These are phyloP conservation scores for Fusarium drepaniforme DNA, from an alignment of 2,329 filamentous ascomycete species.

Conservation along the genomic window DNA sequence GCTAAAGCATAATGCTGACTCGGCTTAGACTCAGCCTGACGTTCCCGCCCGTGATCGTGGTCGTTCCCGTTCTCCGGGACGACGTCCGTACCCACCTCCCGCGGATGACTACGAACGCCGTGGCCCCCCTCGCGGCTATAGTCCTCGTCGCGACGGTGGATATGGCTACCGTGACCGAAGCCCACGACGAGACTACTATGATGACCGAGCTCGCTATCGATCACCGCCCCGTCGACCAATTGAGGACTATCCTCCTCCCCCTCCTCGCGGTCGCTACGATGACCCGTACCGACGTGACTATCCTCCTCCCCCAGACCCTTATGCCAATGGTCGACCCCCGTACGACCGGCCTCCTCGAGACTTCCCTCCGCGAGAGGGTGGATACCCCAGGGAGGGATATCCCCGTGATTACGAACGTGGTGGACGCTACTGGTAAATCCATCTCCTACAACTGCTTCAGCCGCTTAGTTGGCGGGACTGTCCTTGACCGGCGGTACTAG, in stretches of 20 bases:
- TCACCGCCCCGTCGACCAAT: conserved; percentile 83
- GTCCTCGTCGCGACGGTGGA: conserved; percentile 75
- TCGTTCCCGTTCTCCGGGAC: conserved; percentile 81
- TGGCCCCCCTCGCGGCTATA: conserved; percentile 83
- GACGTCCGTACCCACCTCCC: conserved; percentile 75
- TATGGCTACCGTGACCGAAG: conserved; percentile 91
- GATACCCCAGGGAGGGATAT: conserved; percentile 57
- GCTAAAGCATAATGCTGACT: conserved; percentile 35
- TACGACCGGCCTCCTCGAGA: conserved; percentile 69
- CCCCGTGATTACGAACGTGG: conserved; percentile 64
- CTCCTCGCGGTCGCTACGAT: conserved; percentile 77
- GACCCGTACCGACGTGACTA: conserved; percentile 82
- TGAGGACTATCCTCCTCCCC: conserved; percentile 81
- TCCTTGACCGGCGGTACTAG: conserved; percentile 53
- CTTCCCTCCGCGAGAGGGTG: conserved; percentile 58
- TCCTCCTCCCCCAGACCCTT: conserved; percentile 73
- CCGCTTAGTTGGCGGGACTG: conserved; percentile 46
- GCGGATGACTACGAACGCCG: conserved; percentile 88
- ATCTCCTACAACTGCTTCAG: conserved; percentile 41
- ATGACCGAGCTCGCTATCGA: conserved; percentile 83
- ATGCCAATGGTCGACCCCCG: conserved; percentile 66
- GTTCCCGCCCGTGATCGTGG: conserved; percentile 75
- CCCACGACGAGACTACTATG: conserved; percentile 88
- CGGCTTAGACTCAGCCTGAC: conserved; percentile 80
- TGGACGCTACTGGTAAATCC: conserved; percentile 63